Evolutionary conservation across 2,329 filamentous ascomycete species (phyloP).

Genomic region (Curvularia hawaiiensis): DNA sequence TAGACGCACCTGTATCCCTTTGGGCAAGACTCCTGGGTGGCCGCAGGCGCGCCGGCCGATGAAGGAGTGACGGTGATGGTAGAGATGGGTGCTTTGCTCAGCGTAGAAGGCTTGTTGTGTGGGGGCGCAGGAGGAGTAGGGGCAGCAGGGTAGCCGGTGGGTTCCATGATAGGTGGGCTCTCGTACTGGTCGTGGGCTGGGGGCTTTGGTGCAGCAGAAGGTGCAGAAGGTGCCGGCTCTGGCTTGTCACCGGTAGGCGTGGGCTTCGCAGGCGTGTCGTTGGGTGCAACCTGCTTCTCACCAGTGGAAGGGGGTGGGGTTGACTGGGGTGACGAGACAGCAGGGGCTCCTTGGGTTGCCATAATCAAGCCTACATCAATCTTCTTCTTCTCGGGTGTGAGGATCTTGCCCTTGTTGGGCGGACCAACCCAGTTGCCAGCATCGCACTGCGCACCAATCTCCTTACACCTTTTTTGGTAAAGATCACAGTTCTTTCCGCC

Average conservation of each 20-base stretch:
- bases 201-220: conserved; percentile 14
- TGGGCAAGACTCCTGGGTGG: conserved; percentile 28
- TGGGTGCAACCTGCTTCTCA: conserved; percentile 11
- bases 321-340: conserved; percentile 25
- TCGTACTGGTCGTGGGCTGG: conserved; percentile 18
- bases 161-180: conserved; percentile 9
- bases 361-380: conserved; percentile 41
- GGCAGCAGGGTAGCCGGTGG: neutral
- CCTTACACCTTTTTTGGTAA: conserved; percentile 67
- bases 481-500: conserved; percentile 64
- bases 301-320: conserved; percentile 4
- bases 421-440: conserved; percentile 51
- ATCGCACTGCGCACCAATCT: conserved; percentile 50
- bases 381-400: conserved; percentile 40
- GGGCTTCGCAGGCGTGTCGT: neutral
- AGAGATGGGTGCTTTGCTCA: conserved; percentile 7
- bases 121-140: conserved; percentile 4
- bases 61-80: conserved; percentile 25
- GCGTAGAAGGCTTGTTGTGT: conserved; percentile 2
- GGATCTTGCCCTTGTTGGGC: conserved; percentile 49
- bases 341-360: conserved; percentile 18
- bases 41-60: conserved; percentile 25
- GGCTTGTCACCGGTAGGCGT: neutral
- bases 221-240: conserved; percentile 6
- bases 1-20: conserved; percentile 33